Percentiles rank a stretch among this genome's conserved stretches.
phyloP scores from a whole-genome alignment of 176 grass and related monocot species.

The Saccharum officinarum region DNA sequence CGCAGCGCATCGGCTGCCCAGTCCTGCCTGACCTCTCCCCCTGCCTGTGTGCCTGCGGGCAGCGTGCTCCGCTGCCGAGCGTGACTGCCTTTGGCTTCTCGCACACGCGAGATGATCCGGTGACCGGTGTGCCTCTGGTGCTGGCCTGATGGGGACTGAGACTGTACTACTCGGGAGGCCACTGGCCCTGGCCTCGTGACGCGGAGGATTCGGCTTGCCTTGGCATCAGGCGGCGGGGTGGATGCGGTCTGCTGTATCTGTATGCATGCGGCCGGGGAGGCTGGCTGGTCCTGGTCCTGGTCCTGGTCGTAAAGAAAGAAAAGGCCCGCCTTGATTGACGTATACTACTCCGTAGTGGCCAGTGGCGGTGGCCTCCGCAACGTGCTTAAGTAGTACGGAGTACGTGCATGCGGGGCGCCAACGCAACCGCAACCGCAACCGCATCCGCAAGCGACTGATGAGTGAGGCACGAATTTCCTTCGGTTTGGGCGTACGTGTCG shows the following conservation, averaged over 20 bases:
- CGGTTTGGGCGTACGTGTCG: background rate
- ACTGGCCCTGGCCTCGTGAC: background rate
- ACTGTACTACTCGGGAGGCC: no score
- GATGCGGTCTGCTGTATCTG: background rate
- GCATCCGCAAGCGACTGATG: background rate
- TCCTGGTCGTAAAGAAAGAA: background rate
- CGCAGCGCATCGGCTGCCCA: background rate
- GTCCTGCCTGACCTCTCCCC: background rate
- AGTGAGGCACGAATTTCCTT: background rate
- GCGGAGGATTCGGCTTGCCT: background rate
- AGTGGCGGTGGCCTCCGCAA: background rate
- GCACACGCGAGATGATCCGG: background rate
- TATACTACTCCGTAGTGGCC: background rate
- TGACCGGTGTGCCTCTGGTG: background rate
- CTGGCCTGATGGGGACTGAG: no score
- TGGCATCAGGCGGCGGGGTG: background rate
- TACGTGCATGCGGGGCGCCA: background rate
- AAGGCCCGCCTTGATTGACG: background rate
- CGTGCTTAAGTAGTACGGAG: background rate
- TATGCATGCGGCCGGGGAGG: background rate
- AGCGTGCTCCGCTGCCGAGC: background rate
- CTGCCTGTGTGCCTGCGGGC: background rate
- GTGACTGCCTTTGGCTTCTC: background rate
- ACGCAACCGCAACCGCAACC: no score
- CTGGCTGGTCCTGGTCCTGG: background rate